Evolutionary conservation across 768 basidiomycete species (phyloP).

Genomic region (Paxillus rubicundulus): DNA sequence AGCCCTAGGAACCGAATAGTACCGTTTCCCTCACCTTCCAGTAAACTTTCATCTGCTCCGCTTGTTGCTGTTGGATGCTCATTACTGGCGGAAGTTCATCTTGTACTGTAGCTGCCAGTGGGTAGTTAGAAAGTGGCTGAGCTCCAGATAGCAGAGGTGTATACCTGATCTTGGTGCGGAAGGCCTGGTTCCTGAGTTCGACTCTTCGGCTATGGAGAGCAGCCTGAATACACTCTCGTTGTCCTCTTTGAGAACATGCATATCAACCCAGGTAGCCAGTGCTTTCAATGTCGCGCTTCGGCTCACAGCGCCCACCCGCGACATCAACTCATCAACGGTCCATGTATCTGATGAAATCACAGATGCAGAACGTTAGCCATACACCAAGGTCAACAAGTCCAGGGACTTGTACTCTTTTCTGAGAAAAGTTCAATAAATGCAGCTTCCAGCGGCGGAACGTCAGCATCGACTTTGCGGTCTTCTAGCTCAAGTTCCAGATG

Average conservation of each 20-base stretch:
- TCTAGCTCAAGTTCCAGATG: constrained; percentile 76
- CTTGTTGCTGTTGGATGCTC: constrained; percentile 69
- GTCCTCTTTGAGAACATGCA: constrained; percentile 76
- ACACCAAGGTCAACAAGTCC: not conserved
- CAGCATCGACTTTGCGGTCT: constrained; percentile 72
- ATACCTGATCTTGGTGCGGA: constrained; percentile 26
- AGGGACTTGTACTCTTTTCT: constrained; percentile 48
- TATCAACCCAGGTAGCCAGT: constrained; percentile 78
- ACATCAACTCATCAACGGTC: constrained; percentile 67
- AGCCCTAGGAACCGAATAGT: not conserved
- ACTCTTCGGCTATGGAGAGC: constrained; percentile 59
- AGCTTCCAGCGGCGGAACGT: constrained; percentile 87
- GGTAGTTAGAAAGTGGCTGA: not conserved
- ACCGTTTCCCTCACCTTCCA: constrained; percentile 63
- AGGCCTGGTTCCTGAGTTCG: constrained; percentile 24
- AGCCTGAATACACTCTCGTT: constrained; percentile 57
- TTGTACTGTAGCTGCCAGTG: constrained; percentile 34
- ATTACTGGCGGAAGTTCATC: constrained; percentile 49
- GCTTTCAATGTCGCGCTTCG: constrained; percentile 66
- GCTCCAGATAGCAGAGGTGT: not conserved
- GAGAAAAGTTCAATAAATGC: constrained; percentile 87
- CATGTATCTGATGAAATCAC: constrained; percentile 51
- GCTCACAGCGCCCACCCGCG: constrained; percentile 63
- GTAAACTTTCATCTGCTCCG: constrained; percentile 82
- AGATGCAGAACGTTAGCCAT: not conserved